Evolutionary conservation across 208 protist species (phyloP).

Genomic region (Crithidia fasciculata): DNA sequence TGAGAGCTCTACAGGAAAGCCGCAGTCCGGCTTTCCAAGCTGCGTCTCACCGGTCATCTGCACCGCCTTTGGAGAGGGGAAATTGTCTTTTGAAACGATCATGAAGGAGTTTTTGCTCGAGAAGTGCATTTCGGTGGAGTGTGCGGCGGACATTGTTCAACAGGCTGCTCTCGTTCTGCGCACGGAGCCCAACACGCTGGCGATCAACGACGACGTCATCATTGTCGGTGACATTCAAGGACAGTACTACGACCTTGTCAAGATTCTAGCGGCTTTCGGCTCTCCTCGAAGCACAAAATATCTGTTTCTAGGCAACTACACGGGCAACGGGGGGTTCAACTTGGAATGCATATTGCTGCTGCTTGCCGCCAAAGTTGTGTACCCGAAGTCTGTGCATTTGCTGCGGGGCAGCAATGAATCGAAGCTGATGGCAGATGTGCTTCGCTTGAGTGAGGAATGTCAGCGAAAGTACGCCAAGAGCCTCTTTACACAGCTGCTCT

Average conservation of each 20-base stretch:
- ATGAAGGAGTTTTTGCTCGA: slow-evolving; percentile 70
- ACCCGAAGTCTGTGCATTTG: slow-evolving; percentile 87
- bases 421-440: slow-evolving; percentile 87
- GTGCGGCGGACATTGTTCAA: slow-evolving; percentile 62
- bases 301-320: slow-evolving; percentile 99
- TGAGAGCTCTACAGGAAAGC: no score
- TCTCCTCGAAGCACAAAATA: slow-evolving; percentile 91
- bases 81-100: slow-evolving; percentile 38
- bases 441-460: slow-evolving; percentile 95
- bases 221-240: slow-evolving; percentile 96
- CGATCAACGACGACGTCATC: slow-evolving; percentile 62
- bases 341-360: slow-evolving; percentile 98
- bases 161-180: slow-evolving; percentile 57
- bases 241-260: slow-evolving; percentile 92
- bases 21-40: no score
- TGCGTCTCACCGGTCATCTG: neutral
- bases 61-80: neutral
- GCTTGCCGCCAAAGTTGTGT: slow-evolving; percentile 95
- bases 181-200: slow-evolving; percentile 67
- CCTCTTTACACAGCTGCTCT: slow-evolving; percentile 50
- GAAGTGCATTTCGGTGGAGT: slow-evolving; percentile 48
- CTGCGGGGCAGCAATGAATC: slow-evolving; percentile 94
- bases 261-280: slow-evolving; percentile 80
- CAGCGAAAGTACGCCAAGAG: slow-evolving; percentile 90
- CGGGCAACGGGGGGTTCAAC: slow-evolving; percentile 96